These are phyloP conservation scores for Aplosporella prunicola DNA, from an alignment of 2,329 filamentous ascomycete species.

Conservation along the genomic window DNA sequence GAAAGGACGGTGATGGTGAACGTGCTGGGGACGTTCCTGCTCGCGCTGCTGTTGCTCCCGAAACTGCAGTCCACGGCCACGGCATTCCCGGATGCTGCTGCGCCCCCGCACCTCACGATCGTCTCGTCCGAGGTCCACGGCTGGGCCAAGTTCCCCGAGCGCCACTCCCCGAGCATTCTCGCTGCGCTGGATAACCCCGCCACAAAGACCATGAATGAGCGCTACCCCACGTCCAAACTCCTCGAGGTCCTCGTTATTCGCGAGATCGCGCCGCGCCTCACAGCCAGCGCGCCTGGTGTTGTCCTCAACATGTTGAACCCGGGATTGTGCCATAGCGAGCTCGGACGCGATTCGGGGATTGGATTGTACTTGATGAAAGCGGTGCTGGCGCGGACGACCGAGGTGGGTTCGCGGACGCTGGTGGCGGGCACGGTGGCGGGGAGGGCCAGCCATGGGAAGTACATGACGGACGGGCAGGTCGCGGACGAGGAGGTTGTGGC, in stretches of 20 bases:
- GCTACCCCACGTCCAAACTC: conserved; percentile 20
- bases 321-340: conserved; percentile 12
- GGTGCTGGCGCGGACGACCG: conserved; percentile 27
- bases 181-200: conserved; percentile 13
- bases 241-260: conserved; percentile 18
- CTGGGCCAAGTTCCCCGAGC: conserved; percentile 10
- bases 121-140: conserved; percentile 13
- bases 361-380: conserved; percentile 13
- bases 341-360: conserved; percentile 12
- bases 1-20: conserved; percentile 31
- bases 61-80: conserved; percentile 15
- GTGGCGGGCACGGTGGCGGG: conserved; percentile 28
- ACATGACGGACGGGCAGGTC: conserved; percentile 28
- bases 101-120: conserved; percentile 13
- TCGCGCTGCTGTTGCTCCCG: conserved; percentile 22
- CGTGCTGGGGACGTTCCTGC: conserved; percentile 30
- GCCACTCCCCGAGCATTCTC: conserved; percentile 8
- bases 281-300: conserved; percentile 7
- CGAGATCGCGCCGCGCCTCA: conserved; percentile 7
- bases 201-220: conserved; percentile 13
- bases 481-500: conserved; percentile 18
- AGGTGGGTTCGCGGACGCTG: conserved; percentile 33
- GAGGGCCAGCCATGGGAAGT: conserved; percentile 31
- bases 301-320: conserved; percentile 14
- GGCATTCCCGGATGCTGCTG: too few species aligned